Conservation (phyloP, 306 rosid species). For the Fagus crenata region DNA sequence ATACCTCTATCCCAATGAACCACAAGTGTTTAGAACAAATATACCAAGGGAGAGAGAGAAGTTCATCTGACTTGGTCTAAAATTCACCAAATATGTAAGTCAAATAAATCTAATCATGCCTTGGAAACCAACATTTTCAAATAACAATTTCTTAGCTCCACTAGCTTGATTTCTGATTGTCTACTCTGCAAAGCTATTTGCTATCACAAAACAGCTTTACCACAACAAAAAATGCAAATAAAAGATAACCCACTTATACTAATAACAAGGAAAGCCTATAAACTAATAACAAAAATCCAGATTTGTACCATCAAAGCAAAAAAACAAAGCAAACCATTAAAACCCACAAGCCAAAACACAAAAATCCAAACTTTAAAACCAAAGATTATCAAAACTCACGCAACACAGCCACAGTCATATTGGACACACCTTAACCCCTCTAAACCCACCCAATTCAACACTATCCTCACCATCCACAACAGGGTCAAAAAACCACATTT, state of each 20-base stretch:
- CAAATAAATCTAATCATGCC: neutral
- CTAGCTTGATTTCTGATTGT: neutral
- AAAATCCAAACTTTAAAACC: neutral
- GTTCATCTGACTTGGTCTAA: neutral
- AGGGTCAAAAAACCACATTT: neutral
- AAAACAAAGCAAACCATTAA: slow-evolving; percentile 4
- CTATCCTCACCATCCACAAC: no score
- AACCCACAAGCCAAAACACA: slow-evolving; percentile 2
- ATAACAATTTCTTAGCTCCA: neutral
- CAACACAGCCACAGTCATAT: slow-evolving; percentile 16
- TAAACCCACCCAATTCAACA: slow-evolving; percentile 1
- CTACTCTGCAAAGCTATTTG: neutral
- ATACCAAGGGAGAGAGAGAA: neutral
- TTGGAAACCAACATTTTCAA: neutral
- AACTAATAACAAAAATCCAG: neutral
- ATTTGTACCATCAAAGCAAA: neutral
- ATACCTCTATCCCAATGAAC: no score
- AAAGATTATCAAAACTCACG: slow-evolving; percentile 27
- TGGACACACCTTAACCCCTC: slow-evolving; percentile 5
- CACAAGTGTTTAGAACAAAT: no score
- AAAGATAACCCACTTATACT: neutral
- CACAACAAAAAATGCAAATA: neutral
- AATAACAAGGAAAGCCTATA: neutral
- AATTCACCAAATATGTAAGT: neutral
- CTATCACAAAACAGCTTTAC: neutral